Evolutionary conservation across 805 yeast species (phyloP).

Genomic region (Saccharomycodes ludwigii): DNA sequence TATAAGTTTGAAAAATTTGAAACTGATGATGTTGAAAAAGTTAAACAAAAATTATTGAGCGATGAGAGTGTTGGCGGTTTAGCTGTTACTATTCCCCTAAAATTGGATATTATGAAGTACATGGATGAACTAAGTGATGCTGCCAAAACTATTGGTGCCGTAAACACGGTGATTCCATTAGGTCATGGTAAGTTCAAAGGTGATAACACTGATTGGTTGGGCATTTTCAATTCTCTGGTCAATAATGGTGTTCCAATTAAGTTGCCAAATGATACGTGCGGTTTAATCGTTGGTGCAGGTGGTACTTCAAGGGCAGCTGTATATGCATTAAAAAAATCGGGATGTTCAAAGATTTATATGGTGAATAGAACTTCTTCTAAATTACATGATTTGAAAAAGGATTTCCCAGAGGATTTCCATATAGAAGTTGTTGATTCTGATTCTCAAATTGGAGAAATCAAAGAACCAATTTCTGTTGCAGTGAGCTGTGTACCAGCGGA

Average conservation of each 20-base stretch:
- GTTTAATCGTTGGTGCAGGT: slow-evolving; percentile 90
- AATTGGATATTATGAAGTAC: slow-evolving; percentile 62
- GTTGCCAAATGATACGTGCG: slow-evolving; percentile 30
- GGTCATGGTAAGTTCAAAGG: slow-evolving; percentile 46
- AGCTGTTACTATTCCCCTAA: slow-evolving; percentile 89
- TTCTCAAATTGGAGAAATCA: slow-evolving; percentile 29
- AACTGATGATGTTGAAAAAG: slow-evolving; percentile 48
- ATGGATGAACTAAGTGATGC: slow-evolving; percentile 59
- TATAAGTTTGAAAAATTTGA: slow-evolving; percentile 57
- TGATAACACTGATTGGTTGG: slow-evolving; percentile 94
- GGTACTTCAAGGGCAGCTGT: slow-evolving; percentile 96
- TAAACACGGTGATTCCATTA: slow-evolving; percentile 67
- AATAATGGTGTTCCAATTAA: slow-evolving; percentile 46
- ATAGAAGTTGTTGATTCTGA: slow-evolving; percentile 42
- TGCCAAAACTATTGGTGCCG: slow-evolving; percentile 81
- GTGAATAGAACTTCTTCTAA: slow-evolving; percentile 69
- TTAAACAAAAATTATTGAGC: slow-evolving; percentile 37
- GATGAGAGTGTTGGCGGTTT: slow-evolving; percentile 72
- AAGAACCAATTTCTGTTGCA: slow-evolving; percentile 39
- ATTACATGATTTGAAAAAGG: slow-evolving; percentile 40
- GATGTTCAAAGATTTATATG: slow-evolving; percentile 65
- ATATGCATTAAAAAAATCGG: slow-evolving; percentile 69
- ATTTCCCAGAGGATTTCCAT: slow-evolving; percentile 50
- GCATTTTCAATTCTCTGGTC: slow-evolving; percentile 59
- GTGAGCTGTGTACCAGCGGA: slow-evolving; percentile 83